These are phyloP conservation scores for Oleoguttula mirabilis DNA, from an alignment of 495 filamentous ascomycete genomes.

Conservation along the genomic window DNA sequence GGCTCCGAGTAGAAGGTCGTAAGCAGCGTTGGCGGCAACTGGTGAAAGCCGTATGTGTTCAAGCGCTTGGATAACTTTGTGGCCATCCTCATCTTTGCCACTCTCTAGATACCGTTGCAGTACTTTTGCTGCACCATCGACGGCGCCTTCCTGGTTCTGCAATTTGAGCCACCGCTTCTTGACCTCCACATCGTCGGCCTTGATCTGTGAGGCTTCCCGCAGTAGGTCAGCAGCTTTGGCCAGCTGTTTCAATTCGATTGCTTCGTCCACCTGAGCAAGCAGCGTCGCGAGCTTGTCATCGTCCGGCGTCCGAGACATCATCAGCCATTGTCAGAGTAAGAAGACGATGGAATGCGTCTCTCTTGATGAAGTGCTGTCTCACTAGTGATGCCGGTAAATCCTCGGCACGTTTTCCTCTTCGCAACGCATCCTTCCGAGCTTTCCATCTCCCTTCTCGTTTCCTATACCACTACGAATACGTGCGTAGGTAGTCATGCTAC, in stretches of 20 bases:
- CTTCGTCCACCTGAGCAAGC: slow-evolving; percentile 8
- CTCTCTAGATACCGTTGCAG: slow-evolving; percentile 36
- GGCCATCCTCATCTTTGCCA: slow-evolving; percentile 43
- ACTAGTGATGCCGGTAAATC: no score
- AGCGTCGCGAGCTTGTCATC: slow-evolving; percentile 4
- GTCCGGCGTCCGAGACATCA: neutral
- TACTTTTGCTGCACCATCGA: neutral
- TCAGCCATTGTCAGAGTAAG: no score
- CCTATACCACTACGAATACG: no score
- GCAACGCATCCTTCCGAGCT: no score
- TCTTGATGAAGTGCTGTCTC: no score
- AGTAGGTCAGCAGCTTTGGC: slow-evolving; percentile 13
- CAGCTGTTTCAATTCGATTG: slow-evolving; percentile 1
- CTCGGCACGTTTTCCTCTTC: no score
- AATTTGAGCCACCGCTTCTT: slow-evolving; percentile 15
- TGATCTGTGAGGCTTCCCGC: slow-evolving; percentile 12
- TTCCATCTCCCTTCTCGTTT: no score
- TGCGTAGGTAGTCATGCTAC: no score
- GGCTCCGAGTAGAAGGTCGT: slow-evolving; percentile 42
- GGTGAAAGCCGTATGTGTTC: slow-evolving; percentile 41
- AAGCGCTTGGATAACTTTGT: slow-evolving; percentile 45
- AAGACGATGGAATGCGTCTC: no score
- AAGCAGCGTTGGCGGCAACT: slow-evolving; percentile 41
- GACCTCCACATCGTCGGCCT: slow-evolving; percentile 6
- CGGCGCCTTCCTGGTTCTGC: neutral